A percentile compares a stretch with the other conserved stretches of the same genome.
phyloP scores from a whole-genome alignment of 2,329 filamentous ascomycete genomes.

The Thelonectria discophora region DNA sequence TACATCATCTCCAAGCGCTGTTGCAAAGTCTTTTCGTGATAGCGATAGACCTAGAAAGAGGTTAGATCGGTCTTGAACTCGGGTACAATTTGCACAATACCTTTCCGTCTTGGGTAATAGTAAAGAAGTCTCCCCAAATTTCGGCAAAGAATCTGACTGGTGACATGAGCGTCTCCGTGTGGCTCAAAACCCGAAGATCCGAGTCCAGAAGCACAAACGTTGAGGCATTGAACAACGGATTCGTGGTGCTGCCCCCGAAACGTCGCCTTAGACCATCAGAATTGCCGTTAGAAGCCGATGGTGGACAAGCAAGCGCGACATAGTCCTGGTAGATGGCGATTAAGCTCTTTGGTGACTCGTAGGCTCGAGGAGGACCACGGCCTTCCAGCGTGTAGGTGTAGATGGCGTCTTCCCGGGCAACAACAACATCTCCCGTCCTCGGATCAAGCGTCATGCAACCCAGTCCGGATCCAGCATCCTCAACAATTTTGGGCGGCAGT shows the following conservation, averaged over 20 bases:
- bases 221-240: conserved; percentile 85
- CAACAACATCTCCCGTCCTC: conserved; percentile 82
- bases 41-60: conserved; percentile 73
- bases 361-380: conserved; percentile 86
- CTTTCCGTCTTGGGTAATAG: conserved; percentile 93
- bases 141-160: conserved; percentile 82
- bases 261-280: conserved; percentile 72
- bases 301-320: conserved; percentile 85
- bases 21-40: conserved; percentile 89
- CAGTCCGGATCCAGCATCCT: conserved; percentile 89
- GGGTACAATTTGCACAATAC: conserved; percentile 58
- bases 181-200: conserved; percentile 87
- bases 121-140: conserved; percentile 91
- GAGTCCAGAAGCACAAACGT: conserved; percentile 93
- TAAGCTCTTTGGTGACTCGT: conserved; percentile 88
- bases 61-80: conserved; percentile 25
- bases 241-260: conserved; percentile 74
- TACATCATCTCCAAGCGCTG: conserved; percentile 95
- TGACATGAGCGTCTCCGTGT: conserved; percentile 85
- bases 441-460: conserved; percentile 93
- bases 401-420: conserved; percentile 94
- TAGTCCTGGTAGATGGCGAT: conserved; percentile 86
- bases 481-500: conserved; percentile 85
- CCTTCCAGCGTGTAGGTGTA: conserved; percentile 92
- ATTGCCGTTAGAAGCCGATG: conserved; percentile 61